Conservation (phyloP, 768 basidiomycete species). For the Russula ochroleuca region DNA sequence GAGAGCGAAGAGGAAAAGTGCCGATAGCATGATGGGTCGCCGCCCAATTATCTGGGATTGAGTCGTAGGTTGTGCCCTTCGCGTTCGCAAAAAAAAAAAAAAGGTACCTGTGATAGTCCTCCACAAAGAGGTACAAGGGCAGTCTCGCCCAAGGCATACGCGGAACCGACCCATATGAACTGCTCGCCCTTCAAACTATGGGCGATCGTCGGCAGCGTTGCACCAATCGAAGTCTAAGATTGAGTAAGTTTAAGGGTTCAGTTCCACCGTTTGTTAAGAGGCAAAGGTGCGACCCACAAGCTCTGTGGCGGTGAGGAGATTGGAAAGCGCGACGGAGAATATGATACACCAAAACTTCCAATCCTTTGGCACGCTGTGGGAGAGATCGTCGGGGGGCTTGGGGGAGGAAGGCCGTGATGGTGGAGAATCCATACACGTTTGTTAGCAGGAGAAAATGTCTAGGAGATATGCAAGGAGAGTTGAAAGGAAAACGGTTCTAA, state of each 20-base stretch:
- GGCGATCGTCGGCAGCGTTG: constrained; percentile 34
- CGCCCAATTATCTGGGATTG: constrained; percentile 32
- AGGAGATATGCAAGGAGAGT: neutral
- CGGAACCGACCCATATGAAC: constrained; percentile 31
- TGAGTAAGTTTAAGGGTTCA: neutral
- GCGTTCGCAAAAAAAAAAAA: neutral
- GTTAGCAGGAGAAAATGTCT: neutral
- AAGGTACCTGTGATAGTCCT: constrained; percentile 26
- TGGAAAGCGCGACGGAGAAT: constrained; percentile 19
- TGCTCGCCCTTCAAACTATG: constrained; percentile 29
- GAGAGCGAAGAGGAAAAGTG: constrained; percentile 30
- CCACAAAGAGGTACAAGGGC: constrained; percentile 33
- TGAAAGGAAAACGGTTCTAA: no score
- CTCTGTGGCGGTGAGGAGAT: constrained; percentile 17
- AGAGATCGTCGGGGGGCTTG: neutral
- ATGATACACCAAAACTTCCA: constrained; percentile 28
- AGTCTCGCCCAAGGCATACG: constrained; percentile 30
- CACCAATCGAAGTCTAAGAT: constrained; percentile 25
- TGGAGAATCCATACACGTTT: neutral
- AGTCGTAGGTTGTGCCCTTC: neutral
- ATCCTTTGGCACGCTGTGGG: constrained; percentile 15
- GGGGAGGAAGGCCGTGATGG: neutral
- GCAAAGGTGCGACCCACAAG: constrained; percentile 4
- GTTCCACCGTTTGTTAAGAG: neutral
- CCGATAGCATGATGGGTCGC: constrained; percentile 31